Evolutionary conservation across 345 rosid species (phyloP).

Genomic region (Eucalyptus cloeziana): DNA sequence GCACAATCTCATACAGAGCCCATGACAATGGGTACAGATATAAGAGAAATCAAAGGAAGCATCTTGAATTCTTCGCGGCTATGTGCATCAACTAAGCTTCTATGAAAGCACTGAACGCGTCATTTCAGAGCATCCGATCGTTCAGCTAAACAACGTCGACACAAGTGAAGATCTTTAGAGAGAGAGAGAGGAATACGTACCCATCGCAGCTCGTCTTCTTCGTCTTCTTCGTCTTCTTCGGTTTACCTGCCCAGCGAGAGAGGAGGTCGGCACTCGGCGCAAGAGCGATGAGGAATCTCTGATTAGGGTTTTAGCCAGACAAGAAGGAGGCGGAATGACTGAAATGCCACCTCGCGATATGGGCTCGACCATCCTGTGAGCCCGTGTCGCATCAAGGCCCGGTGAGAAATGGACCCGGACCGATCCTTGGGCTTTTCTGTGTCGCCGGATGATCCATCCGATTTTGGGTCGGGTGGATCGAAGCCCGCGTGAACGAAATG

Average conservation of each 20-base stretch:
- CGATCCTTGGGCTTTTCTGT: background rate
- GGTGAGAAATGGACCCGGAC: background rate
- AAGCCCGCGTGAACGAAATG: background rate
- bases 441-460: too few species aligned
- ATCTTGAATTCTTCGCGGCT: background rate
- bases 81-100: background rate
- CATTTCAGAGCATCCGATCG: background rate
- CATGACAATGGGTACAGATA: background rate
- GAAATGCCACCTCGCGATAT: background rate
- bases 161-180: background rate
- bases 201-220: background rate
- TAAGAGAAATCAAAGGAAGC: background rate
- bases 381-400: background rate
- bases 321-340: background rate
- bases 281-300: background rate
- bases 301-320: background rate
- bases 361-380: background rate
- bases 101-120: background rate
- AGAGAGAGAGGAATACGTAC: background rate
- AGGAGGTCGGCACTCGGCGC: background rate
- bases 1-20: background rate
- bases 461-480: background rate
- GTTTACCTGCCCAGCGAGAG: background rate
- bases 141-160: background rate
- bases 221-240: too few species aligned